Percentiles rank a stretch among this genome's conserved stretches.
Conservation (phyloP, 495 filamentous ascomycete genomes). For the Pyronema domesticum region DNA sequence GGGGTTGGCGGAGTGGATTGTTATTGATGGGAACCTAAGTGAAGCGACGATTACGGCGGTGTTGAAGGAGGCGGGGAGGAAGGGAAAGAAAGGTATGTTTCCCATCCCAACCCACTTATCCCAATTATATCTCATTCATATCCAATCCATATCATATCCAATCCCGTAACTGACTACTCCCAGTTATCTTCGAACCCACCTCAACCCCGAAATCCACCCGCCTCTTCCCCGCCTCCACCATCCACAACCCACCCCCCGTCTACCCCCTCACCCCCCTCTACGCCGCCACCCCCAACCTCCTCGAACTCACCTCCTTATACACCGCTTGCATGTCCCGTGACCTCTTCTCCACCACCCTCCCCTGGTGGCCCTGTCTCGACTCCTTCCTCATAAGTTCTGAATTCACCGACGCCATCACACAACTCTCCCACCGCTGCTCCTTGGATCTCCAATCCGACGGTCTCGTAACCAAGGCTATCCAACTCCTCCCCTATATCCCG, state of each 20-base stretch:
- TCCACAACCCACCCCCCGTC: conserved; percentile 16
- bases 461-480: conserved; percentile 61
- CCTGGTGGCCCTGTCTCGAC: conserved; percentile 71
- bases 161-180: not conserved
- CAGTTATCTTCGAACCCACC: conserved; percentile 81
- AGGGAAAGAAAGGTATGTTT: conserved; percentile 2
- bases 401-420: conserved; percentile 24
- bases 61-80: not conserved
- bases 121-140: not conserved
- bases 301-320: conserved; percentile 59
- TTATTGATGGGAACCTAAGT: conserved; percentile 17
- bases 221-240: conserved; percentile 35
- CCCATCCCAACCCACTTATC: not conserved
- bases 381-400: conserved; percentile 36
- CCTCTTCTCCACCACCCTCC: conserved; percentile 41
- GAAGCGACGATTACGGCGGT: conserved; percentile 6
- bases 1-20: conserved; percentile 4
- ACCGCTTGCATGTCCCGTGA: conserved; percentile 39
- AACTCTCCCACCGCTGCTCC: conserved; percentile 42
- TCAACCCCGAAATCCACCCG: conserved; percentile 55
- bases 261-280: conserved; percentile 47
- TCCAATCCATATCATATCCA: not conserved
- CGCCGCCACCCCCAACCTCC: conserved; percentile 63
- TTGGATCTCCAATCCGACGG: conserved; percentile 53
- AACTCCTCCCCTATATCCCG: conserved; percentile 77